Conservation (phyloP, 75 land plant genomes). For the Chamaecyparis obtusa region DNA sequence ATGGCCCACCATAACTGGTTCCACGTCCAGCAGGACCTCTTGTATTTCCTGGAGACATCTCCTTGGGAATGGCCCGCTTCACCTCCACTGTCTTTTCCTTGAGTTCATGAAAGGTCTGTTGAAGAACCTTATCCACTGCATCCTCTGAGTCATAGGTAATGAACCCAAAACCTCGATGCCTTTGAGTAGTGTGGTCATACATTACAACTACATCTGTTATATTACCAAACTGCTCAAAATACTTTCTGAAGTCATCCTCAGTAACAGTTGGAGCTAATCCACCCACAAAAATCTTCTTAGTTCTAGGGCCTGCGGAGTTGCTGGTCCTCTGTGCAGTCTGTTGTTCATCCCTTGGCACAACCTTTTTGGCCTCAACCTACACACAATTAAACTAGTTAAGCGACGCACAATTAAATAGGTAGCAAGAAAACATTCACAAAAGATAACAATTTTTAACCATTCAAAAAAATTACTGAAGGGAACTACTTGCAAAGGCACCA, state of each 20-base stretch:
- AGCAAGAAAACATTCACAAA: neutral
- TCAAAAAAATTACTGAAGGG: neutral
- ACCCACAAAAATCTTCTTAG: conserved; percentile 52
- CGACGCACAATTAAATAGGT: neutral
- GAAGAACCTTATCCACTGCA: conserved; percentile 44
- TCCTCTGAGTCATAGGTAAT: conserved; percentile 45
- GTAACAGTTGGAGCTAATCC: conserved; percentile 48
- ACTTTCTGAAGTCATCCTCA: conserved; percentile 51
- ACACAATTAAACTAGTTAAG: neutral
- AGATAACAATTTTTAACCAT: neutral
- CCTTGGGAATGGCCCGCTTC: conserved; percentile 38
- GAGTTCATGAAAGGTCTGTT: conserved; percentile 45
- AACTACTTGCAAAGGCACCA: neutral
- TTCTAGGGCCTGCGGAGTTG: conserved; percentile 37
- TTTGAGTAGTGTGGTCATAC: conserved; percentile 51
- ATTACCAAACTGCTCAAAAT: conserved; percentile 54
- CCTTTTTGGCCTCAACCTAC: conserved; percentile 55
- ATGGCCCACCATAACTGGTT: conserved; percentile 7
- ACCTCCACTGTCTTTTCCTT: conserved; percentile 50
- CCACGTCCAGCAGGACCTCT: conserved; percentile 16
- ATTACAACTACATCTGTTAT: conserved; percentile 53
- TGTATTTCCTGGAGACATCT: conserved; percentile 15
- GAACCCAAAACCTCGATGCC: conserved; percentile 54
- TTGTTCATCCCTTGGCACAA: conserved; percentile 55
- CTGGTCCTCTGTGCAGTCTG: conserved; percentile 33